Conservation (phyloP, 202 grass and related monocot species). For the Bolboschoenoplectus hybrid region DNA sequence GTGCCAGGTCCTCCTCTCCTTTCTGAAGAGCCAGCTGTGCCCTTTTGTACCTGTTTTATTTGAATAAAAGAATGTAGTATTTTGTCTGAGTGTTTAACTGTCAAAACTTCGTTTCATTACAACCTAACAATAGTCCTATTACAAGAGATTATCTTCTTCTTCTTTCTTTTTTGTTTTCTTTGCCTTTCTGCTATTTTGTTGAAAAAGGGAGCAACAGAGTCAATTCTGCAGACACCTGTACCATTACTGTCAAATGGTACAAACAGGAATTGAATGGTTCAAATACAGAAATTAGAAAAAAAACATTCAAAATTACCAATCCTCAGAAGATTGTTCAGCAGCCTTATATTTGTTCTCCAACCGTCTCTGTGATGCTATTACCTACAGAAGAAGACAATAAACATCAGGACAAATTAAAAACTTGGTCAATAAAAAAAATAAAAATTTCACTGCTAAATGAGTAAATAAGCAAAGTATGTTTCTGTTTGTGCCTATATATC, state of each 20-base stretch:
- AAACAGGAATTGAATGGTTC: background rate
- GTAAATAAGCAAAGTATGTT: background rate
- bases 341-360: conserved; percentile 91
- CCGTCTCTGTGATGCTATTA: conserved; percentile 83
- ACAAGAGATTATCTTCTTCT: background rate
- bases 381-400: conserved; percentile 45
- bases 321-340: conserved; percentile 62
- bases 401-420: conserved; percentile 21
- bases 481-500: background rate
- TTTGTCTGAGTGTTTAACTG: background rate
- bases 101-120: conserved; percentile 12
- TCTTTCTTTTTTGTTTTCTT: background rate
- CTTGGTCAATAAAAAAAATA: background rate
- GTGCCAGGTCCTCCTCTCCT: conserved; percentile 88
- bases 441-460: background rate
- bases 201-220: background rate
- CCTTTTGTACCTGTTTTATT: conserved; percentile 62
- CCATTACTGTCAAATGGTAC: background rate
- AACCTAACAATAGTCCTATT: conserved; percentile 1
- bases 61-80: conserved; percentile 29
- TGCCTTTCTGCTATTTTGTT: background rate
- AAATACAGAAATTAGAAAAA: conserved; percentile 15
- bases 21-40: conserved; percentile 91
- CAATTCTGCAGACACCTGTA: background rate
- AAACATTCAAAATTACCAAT: conserved; percentile 63